These are phyloP conservation scores for Colletotrichum caudatum DNA, from an alignment of 2,329 filamentous ascomycete genomes.

Conservation along the genomic window DNA sequence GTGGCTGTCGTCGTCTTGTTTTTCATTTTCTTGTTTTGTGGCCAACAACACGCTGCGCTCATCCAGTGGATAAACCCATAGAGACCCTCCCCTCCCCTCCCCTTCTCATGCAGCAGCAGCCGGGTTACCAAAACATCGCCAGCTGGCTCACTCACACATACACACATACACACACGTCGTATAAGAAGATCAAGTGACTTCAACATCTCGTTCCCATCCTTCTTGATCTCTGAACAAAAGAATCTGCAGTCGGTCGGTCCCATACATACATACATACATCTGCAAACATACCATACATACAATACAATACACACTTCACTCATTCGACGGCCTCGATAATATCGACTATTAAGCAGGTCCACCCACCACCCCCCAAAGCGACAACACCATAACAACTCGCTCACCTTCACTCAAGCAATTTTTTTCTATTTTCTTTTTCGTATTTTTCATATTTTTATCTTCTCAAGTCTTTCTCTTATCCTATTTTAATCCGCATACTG, in stretches of 20 bases:
- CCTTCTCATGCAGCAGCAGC: slow-evolving; percentile 24
- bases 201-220: not conserved
- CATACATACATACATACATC: not conserved
- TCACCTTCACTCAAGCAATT: slow-evolving; percentile 20
- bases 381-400: not conserved
- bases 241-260: not conserved
- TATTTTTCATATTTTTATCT: too few relatives aligned
- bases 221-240: slow-evolving; percentile 13
- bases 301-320: slow-evolving; percentile 1
- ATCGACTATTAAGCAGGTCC: slow-evolving; percentile 3
- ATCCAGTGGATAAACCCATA: slow-evolving; percentile 26
- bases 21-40: slow-evolving; percentile 28
- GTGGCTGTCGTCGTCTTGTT: slow-evolving; percentile 32
- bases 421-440: not conserved
- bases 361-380: not conserved
- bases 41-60: slow-evolving; percentile 37
- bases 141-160: slow-evolving; percentile 25
- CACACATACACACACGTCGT: not conserved
- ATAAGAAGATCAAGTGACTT: slow-evolving; percentile 41
- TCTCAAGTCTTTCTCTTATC: too few relatives aligned
- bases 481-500: not conserved
- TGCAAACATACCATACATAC: not conserved
- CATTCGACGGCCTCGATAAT: slow-evolving; percentile 21
- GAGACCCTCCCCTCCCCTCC: too few relatives aligned
- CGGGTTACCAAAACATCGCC: slow-evolving; percentile 40